Conservation (phyloP, 306 rosid genomes). For the Cicer bijugum region DNA sequence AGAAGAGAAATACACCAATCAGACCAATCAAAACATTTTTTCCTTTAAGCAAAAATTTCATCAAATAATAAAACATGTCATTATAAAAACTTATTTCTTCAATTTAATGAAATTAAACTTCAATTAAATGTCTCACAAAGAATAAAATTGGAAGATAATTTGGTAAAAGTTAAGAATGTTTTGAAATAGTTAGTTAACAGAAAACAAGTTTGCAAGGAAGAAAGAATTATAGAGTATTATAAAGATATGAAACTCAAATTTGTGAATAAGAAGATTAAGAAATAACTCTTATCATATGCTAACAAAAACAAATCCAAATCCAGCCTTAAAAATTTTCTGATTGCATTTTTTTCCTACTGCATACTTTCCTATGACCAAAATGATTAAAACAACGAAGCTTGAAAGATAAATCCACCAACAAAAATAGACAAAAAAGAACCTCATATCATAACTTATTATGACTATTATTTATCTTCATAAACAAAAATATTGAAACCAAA, state of each 20-base stretch:
- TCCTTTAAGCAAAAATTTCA: not conserved
- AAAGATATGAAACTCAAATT: too few species aligned
- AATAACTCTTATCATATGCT: not conserved
- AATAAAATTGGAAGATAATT: constrained; percentile 2
- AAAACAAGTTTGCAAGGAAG: too few species aligned
- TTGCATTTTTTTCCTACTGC: not conserved
- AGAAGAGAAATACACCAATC: constrained; percentile 13
- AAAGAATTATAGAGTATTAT: too few species aligned
- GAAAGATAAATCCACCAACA: not conserved
- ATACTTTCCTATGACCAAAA: constrained; percentile 3
- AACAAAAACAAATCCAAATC: constrained; percentile 35
- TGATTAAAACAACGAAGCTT: not conserved
- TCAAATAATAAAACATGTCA: constrained; percentile 24
- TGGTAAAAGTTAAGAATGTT: not conserved
- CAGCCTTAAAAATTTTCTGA: constrained; percentile 1
- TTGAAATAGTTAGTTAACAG: too few species aligned
- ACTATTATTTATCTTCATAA: constrained; percentile 15
- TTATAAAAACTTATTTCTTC: constrained; percentile 32
- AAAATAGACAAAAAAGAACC: not conserved
- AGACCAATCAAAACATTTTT: constrained; percentile 32
- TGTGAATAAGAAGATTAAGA: too few species aligned
- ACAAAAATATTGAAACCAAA: not conserved
- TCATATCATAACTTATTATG: not conserved
- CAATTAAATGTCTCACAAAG: not conserved
- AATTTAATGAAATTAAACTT: constrained; percentile 20